phyloP scores from a whole-genome alignment of 2,329 filamentous ascomycete genomes.

The Tolypocladium tropicale region DNA sequence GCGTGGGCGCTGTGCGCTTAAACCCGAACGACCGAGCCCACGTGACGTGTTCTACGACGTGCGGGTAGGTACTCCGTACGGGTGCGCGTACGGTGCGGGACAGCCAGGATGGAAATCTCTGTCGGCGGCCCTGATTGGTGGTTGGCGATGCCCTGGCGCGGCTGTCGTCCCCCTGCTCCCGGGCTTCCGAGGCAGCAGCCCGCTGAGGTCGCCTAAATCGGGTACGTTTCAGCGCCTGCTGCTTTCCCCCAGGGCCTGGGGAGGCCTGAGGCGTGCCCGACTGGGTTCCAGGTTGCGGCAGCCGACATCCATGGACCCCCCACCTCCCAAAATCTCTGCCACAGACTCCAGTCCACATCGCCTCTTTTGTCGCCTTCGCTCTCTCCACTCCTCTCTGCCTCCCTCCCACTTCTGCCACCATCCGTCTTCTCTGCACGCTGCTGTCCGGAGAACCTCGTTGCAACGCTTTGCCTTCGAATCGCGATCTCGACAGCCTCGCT shows the following conservation, averaged over 20 bases:
- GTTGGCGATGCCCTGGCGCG: not conserved
- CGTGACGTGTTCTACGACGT: not conserved
- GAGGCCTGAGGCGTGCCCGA: not conserved
- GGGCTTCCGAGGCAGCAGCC: not conserved
- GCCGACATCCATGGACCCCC: not conserved
- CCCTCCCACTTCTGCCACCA: slow-evolving; percentile 5
- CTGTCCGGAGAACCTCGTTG: not conserved
- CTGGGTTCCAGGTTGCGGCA: not conserved
- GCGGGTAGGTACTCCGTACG: too few species aligned
- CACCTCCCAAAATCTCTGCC: slow-evolving; percentile 6
- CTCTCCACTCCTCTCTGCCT: slow-evolving; percentile 11
- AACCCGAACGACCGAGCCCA: not conserved
- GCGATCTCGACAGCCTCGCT: not conserved
- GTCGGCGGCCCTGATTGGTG: not conserved
- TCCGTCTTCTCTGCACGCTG: slow-evolving; percentile 6
- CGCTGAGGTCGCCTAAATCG: not conserved
- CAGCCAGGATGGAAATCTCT: not conserved
- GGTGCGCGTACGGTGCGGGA: too few species aligned
- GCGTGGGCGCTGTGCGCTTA: too few species aligned
- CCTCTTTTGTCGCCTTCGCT: not conserved
- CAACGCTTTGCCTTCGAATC: not conserved
- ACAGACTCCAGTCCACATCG: slow-evolving; percentile 7
- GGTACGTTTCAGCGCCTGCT: not conserved
- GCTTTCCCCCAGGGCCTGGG: too few species aligned
- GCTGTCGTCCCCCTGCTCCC: not conserved